phyloP scores from a whole-genome alignment of 176 grass and related monocot genomes.

The Oryza rufipogon region DNA sequence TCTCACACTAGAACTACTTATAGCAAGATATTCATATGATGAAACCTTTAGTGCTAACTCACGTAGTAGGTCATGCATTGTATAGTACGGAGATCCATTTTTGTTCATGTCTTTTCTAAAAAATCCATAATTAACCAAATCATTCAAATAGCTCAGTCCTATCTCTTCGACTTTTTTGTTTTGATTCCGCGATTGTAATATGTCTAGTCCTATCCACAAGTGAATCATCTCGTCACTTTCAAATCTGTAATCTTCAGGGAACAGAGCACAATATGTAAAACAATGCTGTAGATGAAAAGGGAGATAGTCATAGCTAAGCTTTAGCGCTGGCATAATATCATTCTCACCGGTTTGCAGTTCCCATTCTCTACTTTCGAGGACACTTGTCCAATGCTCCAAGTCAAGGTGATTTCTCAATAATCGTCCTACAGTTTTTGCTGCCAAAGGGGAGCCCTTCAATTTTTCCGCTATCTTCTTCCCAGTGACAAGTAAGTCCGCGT shows the following conservation, averaged over 20 bases:
- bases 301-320: constrained; percentile 41
- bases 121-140: constrained; percentile 3
- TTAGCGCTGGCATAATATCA: constrained; percentile 42
- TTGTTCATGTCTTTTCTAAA: not conserved
- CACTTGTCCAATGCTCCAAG: not conserved
- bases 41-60: constrained; percentile 23
- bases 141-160: not conserved
- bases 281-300: constrained; percentile 32
- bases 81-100: not conserved
- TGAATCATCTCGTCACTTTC: not conserved
- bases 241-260: constrained; percentile 31
- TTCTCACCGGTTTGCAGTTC: not conserved
- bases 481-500: not conserved
- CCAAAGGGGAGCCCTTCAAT: not conserved
- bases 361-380: constrained; percentile 34
- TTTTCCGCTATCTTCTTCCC: constrained; percentile 24
- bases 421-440: not conserved
- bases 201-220: constrained; percentile 41
- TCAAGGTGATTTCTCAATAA: not conserved
- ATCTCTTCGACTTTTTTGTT: not conserved
- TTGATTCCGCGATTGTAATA: not conserved
- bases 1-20: not conserved
- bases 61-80: constrained; percentile 34
- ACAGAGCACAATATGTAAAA: constrained; percentile 27
- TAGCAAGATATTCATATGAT: constrained; percentile 30